These are phyloP conservation scores for Imleria badia DNA, from an alignment of 768 basidiomycete species.

Conservation along the genomic window DNA sequence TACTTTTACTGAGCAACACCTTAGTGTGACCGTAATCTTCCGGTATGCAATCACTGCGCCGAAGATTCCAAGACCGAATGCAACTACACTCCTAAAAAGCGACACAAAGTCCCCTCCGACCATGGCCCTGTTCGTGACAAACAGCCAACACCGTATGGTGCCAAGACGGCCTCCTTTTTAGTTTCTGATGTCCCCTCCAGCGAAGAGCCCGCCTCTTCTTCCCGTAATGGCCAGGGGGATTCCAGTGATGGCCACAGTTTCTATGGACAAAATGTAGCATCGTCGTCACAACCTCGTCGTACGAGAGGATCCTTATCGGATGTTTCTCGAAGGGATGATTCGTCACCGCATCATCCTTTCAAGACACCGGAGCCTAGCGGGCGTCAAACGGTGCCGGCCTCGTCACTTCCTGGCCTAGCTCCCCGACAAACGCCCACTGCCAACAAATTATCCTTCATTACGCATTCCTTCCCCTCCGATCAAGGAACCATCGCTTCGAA, in stretches of 20 bases:
- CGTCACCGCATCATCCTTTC: slow-evolving; percentile 13
- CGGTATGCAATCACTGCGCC: slow-evolving; percentile 66
- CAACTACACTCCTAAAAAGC: slow-evolving; percentile 73
- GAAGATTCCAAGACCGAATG: slow-evolving; percentile 54
- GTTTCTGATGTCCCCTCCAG: slow-evolving; percentile 40
- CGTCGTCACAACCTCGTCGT: slow-evolving; percentile 30
- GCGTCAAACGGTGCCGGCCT: slow-evolving; percentile 12
- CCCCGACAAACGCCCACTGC: slow-evolving; percentile 25
- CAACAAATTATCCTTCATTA: slow-evolving; percentile 43
- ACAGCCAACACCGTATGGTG: slow-evolving; percentile 39
- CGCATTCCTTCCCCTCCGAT: slow-evolving; percentile 40
- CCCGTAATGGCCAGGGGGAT: slow-evolving; percentile 22
- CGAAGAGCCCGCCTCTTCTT: slow-evolving; percentile 27
- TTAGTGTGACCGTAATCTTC: slow-evolving; percentile 72
- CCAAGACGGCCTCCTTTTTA: slow-evolving; percentile 50
- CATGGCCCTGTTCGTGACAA: slow-evolving; percentile 38
- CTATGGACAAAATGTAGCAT: slow-evolving; percentile 48
- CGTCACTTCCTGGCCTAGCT: slow-evolving; percentile 24
- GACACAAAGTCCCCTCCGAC: slow-evolving; percentile 53
- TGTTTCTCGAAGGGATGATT: slow-evolving; percentile 16
- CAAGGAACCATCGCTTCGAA: slow-evolving; percentile 40
- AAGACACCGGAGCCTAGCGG: slow-evolving; percentile 28
- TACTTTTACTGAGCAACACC: slow-evolving; percentile 3
- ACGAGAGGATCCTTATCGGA: slow-evolving; percentile 27
- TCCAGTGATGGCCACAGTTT: slow-evolving; percentile 39